Percentiles rank a stretch among this genome's conserved stretches.
These are phyloP conservation scores for Setomelanomma holmii DNA, from an alignment of 2,329 filamentous ascomycete species.

Conservation along the genomic window DNA sequence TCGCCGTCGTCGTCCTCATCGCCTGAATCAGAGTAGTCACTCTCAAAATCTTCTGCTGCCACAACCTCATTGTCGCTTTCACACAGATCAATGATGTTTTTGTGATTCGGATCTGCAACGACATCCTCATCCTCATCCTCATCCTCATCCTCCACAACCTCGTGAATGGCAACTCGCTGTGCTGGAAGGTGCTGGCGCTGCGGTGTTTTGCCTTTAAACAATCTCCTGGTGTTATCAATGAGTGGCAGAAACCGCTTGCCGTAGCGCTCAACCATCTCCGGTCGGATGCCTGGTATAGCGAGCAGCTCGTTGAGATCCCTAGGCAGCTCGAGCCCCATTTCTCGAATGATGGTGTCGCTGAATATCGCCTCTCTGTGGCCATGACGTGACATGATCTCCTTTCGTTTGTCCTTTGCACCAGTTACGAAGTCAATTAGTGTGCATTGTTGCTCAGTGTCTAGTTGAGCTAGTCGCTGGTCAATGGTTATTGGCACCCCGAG, in stretches of 20 bases:
- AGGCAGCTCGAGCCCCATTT: slow-evolving; percentile 77
- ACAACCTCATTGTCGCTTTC: slow-evolving; percentile 42
- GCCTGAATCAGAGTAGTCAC: slow-evolving; percentile 29
- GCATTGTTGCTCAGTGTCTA: slow-evolving; percentile 69
- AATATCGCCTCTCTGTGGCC: slow-evolving; percentile 67
- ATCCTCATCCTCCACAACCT: slow-evolving; percentile 47
- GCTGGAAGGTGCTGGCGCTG: slow-evolving; percentile 16
- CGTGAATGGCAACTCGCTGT: slow-evolving; percentile 25
- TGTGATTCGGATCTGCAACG: slow-evolving; percentile 58
- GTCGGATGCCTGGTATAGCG: slow-evolving; percentile 68
- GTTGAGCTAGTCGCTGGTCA: slow-evolving; percentile 60
- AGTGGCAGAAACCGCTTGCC: slow-evolving; percentile 68
- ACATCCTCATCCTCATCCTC: slow-evolving; percentile 53
- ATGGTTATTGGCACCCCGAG: slow-evolving; percentile 66
- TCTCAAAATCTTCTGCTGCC: slow-evolving; percentile 21
- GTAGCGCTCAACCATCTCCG: slow-evolving; percentile 67
- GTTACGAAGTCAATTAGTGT: slow-evolving; percentile 68
- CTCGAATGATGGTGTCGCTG: slow-evolving; percentile 71
- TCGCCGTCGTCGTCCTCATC: slow-evolving; percentile 28
- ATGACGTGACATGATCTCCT: slow-evolving; percentile 66
- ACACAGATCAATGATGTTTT: slow-evolving; percentile 56
- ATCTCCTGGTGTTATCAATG: slow-evolving; percentile 50
- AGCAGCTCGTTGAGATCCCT: slow-evolving; percentile 67
- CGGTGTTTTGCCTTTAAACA: slow-evolving; percentile 28
- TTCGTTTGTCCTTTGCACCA: slow-evolving; percentile 67